Evolutionary conservation across 2,329 filamentous ascomycete species (phyloP), one percentile per base, ranked within the genome.

Genomic region (Blumeria graminis): DNA sequence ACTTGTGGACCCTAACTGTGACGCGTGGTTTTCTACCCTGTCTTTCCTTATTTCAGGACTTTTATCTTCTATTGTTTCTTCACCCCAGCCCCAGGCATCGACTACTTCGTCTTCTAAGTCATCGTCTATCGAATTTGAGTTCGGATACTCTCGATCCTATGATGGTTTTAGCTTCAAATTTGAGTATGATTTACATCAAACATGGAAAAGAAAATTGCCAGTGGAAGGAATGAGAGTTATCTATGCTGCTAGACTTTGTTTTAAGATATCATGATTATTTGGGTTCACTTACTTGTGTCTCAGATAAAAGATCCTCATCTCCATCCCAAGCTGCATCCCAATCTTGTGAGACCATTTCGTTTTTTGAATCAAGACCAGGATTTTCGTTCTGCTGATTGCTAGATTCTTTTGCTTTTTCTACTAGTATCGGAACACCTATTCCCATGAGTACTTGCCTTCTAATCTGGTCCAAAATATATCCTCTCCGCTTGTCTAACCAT

Each of bases 391-490:
- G 22, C 16, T 55, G 13, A 18, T n/a, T 11, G 66, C 83, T 79
- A 63, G 92, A 83, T 53, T 82, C 93, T 68, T 96, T 90, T 0
- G 93, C 74, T 63, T 84, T 80, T 67, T 95, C 88, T 0, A 94
- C 88, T 50, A 76, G 73, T 61, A 78, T 83, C 13, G 81, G 75
- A 32, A 73, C 69, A 8, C 81, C 81, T 41, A 90, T 75, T 51
- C 64, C 64, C 22, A 64, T 45, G n/a, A 80, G 74, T 1, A 95
- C 74, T 50, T 82, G 76, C 18, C 70, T 76, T 28, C 92, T 79
- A 11, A 93, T 80, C 36, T 77, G 75, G 59, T 89, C 82, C 28
- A 98, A 74, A 0, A 86, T 81, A 36, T 76, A 80, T 63, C 94
- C 88, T 63, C 85, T 80, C 61, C 88, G 83, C 66, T 87, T 90